These are phyloP conservation scores for Colletotrichum magnum DNA, from an alignment of 2,329 filamentous ascomycete species.

Conservation along the genomic window DNA sequence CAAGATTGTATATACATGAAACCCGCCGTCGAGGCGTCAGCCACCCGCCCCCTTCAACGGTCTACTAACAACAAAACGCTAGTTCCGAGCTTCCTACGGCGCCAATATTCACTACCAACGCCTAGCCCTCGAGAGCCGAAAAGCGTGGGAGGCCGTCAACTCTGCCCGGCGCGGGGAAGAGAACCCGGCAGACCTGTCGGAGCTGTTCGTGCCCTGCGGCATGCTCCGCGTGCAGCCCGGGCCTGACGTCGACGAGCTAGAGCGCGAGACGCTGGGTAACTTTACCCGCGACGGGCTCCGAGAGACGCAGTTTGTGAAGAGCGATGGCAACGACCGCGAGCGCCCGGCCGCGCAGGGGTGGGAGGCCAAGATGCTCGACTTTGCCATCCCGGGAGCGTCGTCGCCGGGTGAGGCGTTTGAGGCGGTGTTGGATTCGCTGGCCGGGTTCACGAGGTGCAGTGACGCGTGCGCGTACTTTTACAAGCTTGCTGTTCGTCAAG, in stretches of 20 bases:
- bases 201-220: slow-evolving; percentile 43
- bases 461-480: slow-evolving; percentile 43
- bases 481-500: slow-evolving; percentile 43
- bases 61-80: neutral
- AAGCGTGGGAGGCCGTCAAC: slow-evolving; percentile 44
- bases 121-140: slow-evolving; percentile 44
- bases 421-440: slow-evolving; percentile 45
- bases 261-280: slow-evolving; percentile 45
- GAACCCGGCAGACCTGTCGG: slow-evolving; percentile 16
- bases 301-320: slow-evolving; percentile 44
- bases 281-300: slow-evolving; percentile 45
- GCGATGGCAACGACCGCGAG: slow-evolving; percentile 38
- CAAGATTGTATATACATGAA: slow-evolving; percentile 42
- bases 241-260: slow-evolving; percentile 40
- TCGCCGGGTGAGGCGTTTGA: slow-evolving; percentile 36
- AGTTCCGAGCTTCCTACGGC: slow-evolving; percentile 47
- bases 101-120: slow-evolving; percentile 45
- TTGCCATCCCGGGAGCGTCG: slow-evolving; percentile 41
- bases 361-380: slow-evolving; percentile 44
- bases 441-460: slow-evolving; percentile 44
- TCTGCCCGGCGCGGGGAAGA: slow-evolving; percentile 4
- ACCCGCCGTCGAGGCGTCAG: neutral
- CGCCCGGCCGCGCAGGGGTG: slow-evolving; percentile 42
- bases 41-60: neutral
- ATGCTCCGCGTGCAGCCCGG: slow-evolving; percentile 47